Conservation (phyloP, 208 protist species). For the Trypanosoma melophagium region DNA sequence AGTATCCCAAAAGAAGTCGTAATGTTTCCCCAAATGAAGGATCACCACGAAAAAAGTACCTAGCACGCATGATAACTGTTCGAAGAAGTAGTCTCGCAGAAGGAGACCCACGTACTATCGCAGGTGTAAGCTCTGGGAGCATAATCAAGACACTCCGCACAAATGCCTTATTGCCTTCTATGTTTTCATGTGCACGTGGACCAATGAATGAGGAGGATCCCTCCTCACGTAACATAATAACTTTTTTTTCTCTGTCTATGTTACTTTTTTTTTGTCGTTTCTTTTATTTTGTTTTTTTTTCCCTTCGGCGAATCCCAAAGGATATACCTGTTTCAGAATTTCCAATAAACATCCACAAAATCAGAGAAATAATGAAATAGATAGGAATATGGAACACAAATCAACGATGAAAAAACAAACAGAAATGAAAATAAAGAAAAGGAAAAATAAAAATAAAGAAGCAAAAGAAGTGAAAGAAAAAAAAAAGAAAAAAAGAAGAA, state of each 20-base stretch:
- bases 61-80: neutral
- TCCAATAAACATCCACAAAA: neutral
- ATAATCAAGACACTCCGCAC: constrained; percentile 8
- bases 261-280: neutral
- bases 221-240: constrained; percentile 1
- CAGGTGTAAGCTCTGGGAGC: constrained; percentile 16
- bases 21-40: constrained; percentile 11
- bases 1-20: constrained; percentile 6
- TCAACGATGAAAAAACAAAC: neutral
- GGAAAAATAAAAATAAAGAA: neutral
- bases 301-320: too few species aligned
- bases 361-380: too few species aligned
- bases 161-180: constrained; percentile 14
- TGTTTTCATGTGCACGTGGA: constrained; percentile 8
- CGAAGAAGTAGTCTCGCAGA: constrained; percentile 8
- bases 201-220: neutral
- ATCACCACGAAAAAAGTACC: constrained; percentile 13
- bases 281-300: too few species aligned
- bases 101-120: constrained; percentile 1
- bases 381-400: too few species aligned
- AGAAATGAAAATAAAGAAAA: neutral
- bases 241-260: too few species aligned
- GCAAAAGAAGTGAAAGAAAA: constrained; percentile 8
- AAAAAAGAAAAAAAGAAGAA: constrained; percentile 20
- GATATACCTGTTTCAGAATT: constrained; percentile 8